Percentiles rank a stretch among this genome's conserved stretches.
Evolutionary conservation across 371 early-diverging fungal species (phyloP).

Genomic region (Mucor velutinosus): DNA sequence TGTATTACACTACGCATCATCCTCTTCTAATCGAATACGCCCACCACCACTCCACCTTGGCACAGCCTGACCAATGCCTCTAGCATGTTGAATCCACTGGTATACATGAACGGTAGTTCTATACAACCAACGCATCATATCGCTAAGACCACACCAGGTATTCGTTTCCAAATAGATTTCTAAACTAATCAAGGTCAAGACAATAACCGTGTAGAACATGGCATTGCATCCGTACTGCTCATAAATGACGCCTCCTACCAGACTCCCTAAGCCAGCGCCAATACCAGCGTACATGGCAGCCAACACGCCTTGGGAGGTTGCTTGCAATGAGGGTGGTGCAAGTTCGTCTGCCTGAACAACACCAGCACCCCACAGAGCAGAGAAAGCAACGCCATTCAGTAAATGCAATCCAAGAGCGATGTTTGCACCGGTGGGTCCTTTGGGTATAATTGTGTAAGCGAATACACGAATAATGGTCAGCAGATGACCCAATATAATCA

Average conservation of each 20-base stretch:
- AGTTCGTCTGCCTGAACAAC: constrained; percentile 57
- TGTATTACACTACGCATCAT: constrained; percentile 16
- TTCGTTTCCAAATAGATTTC: constrained; percentile 52
- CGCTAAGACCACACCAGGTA: constrained; percentile 48
- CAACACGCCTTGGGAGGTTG: constrained; percentile 56
- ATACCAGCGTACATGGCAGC: constrained; percentile 60
- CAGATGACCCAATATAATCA: constrained; percentile 51
- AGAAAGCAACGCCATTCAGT: constrained; percentile 55
- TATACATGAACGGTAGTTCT: constrained; percentile 25
- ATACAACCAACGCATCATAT: constrained; percentile 32
- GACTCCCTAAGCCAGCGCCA: constrained; percentile 51
- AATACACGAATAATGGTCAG: constrained; percentile 53
- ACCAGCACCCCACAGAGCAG: constrained; percentile 57
- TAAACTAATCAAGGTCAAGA: constrained; percentile 38
- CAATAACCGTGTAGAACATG: constrained; percentile 54
- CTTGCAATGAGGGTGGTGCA: constrained; percentile 53
- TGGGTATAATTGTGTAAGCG: constrained; percentile 52
- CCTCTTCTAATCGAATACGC: constrained; percentile 41
- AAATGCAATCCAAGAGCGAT: constrained; percentile 50
- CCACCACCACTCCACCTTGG: constrained; percentile 54
- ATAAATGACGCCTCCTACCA: constrained; percentile 50
- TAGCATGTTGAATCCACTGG: constrained; percentile 39
- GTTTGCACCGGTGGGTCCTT: constrained; percentile 46
- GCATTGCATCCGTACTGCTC: constrained; percentile 44
- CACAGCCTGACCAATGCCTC: constrained; percentile 46